Base-by-base conservation (phyloP, 2,329 filamentous ascomycete genomes). In the Chaetomium sp. region DNA sequence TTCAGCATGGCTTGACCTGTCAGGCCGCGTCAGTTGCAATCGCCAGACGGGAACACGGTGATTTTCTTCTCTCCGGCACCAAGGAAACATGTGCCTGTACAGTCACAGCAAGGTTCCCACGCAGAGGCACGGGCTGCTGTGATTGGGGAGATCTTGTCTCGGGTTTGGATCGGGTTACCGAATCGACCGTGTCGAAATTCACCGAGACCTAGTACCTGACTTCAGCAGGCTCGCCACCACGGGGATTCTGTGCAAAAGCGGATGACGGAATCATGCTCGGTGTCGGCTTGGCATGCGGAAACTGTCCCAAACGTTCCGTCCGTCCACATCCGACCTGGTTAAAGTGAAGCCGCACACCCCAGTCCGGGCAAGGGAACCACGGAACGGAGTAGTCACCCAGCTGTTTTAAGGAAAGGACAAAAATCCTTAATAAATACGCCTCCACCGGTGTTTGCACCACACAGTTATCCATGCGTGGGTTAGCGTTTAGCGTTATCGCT, bases 281-380 rank as follows among this genome's bases (percentile, higher is more conserved):
- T 60, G 23, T 63, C 12, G 58, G 62, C 66, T 69, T 67, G 68
- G 68, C 66, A 63, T 19, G 57, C 64, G 67, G 65, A 31, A 66
- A 50, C 60, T 64, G 62, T 67, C 62, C 67, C 63, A 66, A 63
- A 54, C 61, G 49, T 62, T 54, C 62, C 62, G 64, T 56, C 51
- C 33, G 54, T n/a, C 51, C 33, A 53, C 47, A 45, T 59, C 61
- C 56, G 61, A 64, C 64, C 56, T 66, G 59, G 64, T 62, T 57
- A 56, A 57, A 53, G 51, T 61, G 64, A 66, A 59, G 35, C 35
- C 35, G 35, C 35, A 16, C 35, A 38, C 19, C 35, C 35, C 10
- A 38, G 35, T 38, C 35, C 13, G 35, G 35, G 35, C 35, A 38
- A 38, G 35, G 13, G 35, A 38, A 38, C n/a, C n/a, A n/a, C n/a